These are phyloP conservation scores for Lactifluus rugatus DNA, from an alignment of 768 basidiomycete genomes.

Conservation along the genomic window DNA sequence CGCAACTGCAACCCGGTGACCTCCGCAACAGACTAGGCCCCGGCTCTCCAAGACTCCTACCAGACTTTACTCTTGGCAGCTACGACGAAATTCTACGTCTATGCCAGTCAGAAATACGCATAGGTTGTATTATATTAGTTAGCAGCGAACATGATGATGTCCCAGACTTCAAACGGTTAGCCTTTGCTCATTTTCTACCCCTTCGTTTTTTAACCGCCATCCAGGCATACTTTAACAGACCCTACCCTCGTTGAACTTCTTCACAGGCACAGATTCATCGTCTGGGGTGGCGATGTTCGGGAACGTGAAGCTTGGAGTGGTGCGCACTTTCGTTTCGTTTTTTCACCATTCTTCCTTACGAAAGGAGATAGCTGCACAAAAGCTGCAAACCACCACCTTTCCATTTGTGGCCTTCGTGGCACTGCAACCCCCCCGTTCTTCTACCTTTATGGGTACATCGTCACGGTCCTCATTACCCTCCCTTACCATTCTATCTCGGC, in stretches of 20 bases:
- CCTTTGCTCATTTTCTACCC: background rate
- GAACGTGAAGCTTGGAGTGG: constrained; percentile 76
- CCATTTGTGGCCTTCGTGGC: constrained; percentile 91
- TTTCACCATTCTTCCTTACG: background rate
- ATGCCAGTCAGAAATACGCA: constrained; percentile 61
- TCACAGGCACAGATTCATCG: constrained; percentile 62
- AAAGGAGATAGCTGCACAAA: constrained; percentile 43
- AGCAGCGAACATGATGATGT: constrained; percentile 90
- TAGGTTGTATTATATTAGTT: constrained; percentile 75
- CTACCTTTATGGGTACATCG: constrained; percentile 28
- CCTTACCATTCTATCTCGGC: constrained; percentile 79
- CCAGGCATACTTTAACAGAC: constrained; percentile 68
- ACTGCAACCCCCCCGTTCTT: constrained; percentile 60
- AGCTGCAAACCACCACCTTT: constrained; percentile 80
- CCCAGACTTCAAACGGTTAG: constrained; percentile 74
- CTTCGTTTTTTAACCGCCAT: background rate
- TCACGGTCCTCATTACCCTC: constrained; percentile 27
- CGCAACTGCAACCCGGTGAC: constrained; percentile 29
- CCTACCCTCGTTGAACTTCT: constrained; percentile 56
- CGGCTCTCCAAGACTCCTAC: constrained; percentile 46
- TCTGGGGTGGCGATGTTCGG: constrained; percentile 90
- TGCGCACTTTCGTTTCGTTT: constrained; percentile 23
- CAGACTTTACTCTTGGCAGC: constrained; percentile 69
- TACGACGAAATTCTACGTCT: constrained; percentile 71
- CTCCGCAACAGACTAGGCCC: constrained; percentile 21